These are phyloP conservation scores for Fusarium setosum DNA, from an alignment of 2,329 filamentous ascomycete genomes.

Conservation along the genomic window DNA sequence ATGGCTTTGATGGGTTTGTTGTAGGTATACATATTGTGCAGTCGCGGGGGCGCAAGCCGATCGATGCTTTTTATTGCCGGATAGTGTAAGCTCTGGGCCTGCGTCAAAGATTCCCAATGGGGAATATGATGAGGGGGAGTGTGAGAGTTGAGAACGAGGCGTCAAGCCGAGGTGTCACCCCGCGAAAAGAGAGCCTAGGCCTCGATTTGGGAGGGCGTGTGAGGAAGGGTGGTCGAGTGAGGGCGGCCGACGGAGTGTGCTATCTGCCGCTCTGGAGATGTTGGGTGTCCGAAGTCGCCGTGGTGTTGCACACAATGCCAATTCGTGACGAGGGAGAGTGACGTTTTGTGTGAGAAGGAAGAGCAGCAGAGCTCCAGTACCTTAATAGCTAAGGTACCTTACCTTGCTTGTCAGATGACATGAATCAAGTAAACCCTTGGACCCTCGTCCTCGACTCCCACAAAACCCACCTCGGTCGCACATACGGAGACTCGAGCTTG, in stretches of 20 bases:
- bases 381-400: slow-evolving; percentile 2
- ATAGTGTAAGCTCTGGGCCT: slow-evolving; percentile 30
- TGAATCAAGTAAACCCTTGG: slow-evolving; percentile 28
- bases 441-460: slow-evolving; percentile 12
- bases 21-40: slow-evolving; percentile 48
- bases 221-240: not conserved
- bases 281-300: not conserved
- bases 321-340: slow-evolving; percentile 13
- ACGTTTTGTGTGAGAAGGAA: slow-evolving; percentile 1
- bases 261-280: not conserved
- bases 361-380: not conserved
- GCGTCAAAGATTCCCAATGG: slow-evolving; percentile 33
- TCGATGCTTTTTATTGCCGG: slow-evolving; percentile 30
- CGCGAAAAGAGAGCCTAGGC: slow-evolving; percentile 22
- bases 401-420: slow-evolving; percentile 10
- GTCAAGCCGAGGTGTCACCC: slow-evolving; percentile 32
- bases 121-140: slow-evolving; percentile 34
- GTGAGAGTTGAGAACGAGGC: slow-evolving; percentile 23
- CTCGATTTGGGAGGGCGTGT: slow-evolving; percentile 32
- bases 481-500: slow-evolving; percentile 9
- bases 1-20: slow-evolving; percentile 52
- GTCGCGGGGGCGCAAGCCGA: slow-evolving; percentile 18
- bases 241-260: slow-evolving; percentile 7
- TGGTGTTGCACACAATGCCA: not conserved
- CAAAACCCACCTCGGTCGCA: not conserved